phyloP scores from a whole-genome alignment of 2,329 filamentous ascomycete species.

The Xylariaceae sp. region DNA sequence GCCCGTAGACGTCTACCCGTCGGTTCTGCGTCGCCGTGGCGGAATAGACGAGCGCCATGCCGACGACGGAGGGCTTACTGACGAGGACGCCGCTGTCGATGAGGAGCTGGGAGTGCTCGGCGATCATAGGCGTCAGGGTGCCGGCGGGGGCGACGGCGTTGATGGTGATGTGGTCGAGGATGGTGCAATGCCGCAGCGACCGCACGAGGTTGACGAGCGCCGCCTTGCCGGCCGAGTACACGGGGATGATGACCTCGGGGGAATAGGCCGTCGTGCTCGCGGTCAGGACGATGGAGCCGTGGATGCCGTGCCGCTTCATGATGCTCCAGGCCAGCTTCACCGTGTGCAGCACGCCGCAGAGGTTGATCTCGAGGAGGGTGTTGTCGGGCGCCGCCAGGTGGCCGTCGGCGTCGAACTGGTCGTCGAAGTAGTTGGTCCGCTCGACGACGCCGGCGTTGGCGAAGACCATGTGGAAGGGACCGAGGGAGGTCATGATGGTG shows the following conservation, averaged over 20 bases:
- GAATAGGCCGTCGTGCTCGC: conserved; percentile 34
- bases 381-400: conserved; percentile 22
- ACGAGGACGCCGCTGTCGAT: conserved; percentile 31
- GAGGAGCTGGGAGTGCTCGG: conserved; percentile 23
- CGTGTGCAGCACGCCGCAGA: conserved; percentile 29
- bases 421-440: conserved; percentile 30
- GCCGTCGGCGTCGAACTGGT: conserved; percentile 28
- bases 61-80: conserved; percentile 32
- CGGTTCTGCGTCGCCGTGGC: conserved; percentile 31
- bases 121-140: conserved; percentile 32
- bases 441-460: conserved; percentile 33
- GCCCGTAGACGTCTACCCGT: conserved; percentile 34
- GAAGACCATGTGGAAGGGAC: conserved; percentile 29
- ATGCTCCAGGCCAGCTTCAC: conserved; percentile 30
- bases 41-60: conserved; percentile 34
- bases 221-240: conserved; percentile 23
- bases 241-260: conserved; percentile 34
- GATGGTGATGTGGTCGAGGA: conserved; percentile 32
- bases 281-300: conserved; percentile 36
- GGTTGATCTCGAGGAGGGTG: conserved; percentile 34
- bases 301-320: conserved; percentile 23
- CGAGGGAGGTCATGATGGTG: conserved; percentile 19
- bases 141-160: conserved; percentile 36
- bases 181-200: conserved; percentile 28
- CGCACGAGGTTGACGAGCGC: conserved; percentile 31